These are phyloP conservation scores for Scortechinia acanthostroma DNA, from an alignment of 2,329 filamentous ascomycete genomes.

Conservation along the genomic window DNA sequence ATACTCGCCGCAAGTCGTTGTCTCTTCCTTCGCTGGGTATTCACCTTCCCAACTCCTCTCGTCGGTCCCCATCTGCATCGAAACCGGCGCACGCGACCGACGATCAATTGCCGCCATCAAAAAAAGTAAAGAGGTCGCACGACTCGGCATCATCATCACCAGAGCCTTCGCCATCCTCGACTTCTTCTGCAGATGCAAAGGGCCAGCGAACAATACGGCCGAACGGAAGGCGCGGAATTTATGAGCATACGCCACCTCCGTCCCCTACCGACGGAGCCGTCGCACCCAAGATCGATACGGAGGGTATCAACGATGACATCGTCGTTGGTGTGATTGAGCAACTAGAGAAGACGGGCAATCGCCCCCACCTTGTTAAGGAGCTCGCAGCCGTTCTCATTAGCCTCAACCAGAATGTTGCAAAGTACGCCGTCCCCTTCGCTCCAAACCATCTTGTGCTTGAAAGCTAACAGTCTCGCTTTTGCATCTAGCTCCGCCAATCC, in stretches of 20 bases:
- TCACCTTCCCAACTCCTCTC: constrained; percentile 62
- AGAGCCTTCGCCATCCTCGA: constrained; percentile 14
- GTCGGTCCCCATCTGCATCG: constrained; percentile 13
- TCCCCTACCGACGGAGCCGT: constrained; percentile 47
- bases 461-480: constrained; percentile 20
- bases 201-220: no score
- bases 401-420: constrained; percentile 76
- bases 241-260: constrained; percentile 36
- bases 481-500: constrained; percentile 82
- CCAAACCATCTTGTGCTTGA: constrained; percentile 6
- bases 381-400: constrained; percentile 73
- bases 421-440: constrained; percentile 51
- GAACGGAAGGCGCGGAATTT: background rate
- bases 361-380: constrained; percentile 91
- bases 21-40: constrained; percentile 90
- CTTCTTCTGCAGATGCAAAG: constrained; percentile 16
- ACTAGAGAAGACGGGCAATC: constrained; percentile 81
- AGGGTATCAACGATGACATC: constrained; percentile 87
- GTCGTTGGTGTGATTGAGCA: constrained; percentile 85
- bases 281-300: constrained; percentile 61
- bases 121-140: constrained; percentile 76
- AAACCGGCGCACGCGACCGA: constrained; percentile 26
- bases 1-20: constrained; percentile 91
- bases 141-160: constrained; percentile 33
- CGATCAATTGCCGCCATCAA: constrained; percentile 34